phyloP scores from a whole-genome alignment of 2,329 filamentous ascomycete genomes.

The Trichoderma sp. region DNA sequence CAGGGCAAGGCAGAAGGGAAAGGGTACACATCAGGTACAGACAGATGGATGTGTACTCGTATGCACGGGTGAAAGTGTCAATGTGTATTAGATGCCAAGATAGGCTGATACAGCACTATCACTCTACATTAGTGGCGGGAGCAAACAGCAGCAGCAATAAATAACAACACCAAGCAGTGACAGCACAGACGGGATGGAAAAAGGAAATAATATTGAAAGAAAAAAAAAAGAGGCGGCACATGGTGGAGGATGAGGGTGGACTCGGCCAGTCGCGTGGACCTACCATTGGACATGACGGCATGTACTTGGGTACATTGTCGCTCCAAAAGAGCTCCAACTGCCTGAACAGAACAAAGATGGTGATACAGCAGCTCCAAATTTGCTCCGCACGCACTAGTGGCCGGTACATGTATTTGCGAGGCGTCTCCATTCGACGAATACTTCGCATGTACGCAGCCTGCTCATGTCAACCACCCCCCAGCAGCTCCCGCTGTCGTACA shows the following conservation, averaged over 20 bases:
- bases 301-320: not conserved
- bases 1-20: not conserved
- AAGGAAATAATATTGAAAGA: not conserved
- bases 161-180: not conserved
- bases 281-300: not conserved
- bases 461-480: not conserved
- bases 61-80: too few species aligned
- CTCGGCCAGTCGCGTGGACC: not conserved
- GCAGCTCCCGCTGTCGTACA: not conserved
- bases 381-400: slow-evolving; percentile 16
- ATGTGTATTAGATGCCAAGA: too few species aligned
- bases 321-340: slow-evolving; percentile 2
- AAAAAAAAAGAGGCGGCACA: not conserved
- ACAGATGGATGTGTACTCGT: too few species aligned
- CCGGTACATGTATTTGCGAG: not conserved
- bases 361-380: slow-evolving; percentile 18
- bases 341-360: slow-evolving; percentile 8
- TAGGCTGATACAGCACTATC: not conserved
- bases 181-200: not conserved
- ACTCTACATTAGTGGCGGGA: not conserved
- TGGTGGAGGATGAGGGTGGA: not conserved
- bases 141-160: not conserved
- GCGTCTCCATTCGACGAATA: not conserved
- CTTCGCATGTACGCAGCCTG: not conserved
- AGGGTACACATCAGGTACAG: not conserved